Conservation (phyloP, 2,329 filamentous ascomycete species). For the Escovopsis weberi region DNA sequence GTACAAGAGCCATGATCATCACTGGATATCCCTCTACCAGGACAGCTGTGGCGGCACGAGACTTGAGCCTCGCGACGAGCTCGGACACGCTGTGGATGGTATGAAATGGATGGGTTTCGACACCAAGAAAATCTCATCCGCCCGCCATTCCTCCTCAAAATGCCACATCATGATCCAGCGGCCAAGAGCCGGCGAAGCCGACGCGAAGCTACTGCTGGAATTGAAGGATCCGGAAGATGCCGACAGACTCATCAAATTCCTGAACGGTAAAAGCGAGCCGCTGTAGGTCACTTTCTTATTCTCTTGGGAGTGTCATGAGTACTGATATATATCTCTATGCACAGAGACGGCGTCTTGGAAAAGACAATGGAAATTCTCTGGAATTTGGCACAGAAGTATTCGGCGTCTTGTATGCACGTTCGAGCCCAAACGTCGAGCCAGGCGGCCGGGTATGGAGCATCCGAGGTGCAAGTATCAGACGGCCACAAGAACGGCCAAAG, state of each 20-base stretch:
- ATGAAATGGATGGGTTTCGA: conserved; percentile 11
- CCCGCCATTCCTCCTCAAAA: conserved; percentile 8
- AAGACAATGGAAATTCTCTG: conserved; percentile 3
- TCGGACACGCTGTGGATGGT: neutral
- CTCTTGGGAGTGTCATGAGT: neutral
- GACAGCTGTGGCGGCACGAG: neutral
- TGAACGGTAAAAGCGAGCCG: neutral
- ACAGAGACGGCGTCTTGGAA: neutral
- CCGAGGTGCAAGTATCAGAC: neutral
- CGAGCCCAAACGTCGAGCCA: neutral
- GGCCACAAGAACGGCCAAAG: neutral
- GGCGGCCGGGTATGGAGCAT: neutral
- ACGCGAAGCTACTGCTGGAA: conserved; percentile 9
- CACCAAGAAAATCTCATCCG: conserved; percentile 6
- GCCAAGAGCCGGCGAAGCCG: conserved; percentile 3
- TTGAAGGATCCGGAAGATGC: conserved; percentile 6
- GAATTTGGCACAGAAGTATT: neutral
- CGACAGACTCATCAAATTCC: neutral
- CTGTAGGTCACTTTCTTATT: neutral
- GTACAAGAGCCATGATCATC: neutral
- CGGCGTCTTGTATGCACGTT: neutral
- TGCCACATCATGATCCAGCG: conserved; percentile 11
- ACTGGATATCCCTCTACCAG: conserved; percentile 2
- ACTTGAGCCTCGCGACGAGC: conserved; percentile 2
- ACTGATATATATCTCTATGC: neutral